Conservation (phyloP, 2,329 filamentous ascomycete genomes). For the Colletotrichum higginsianum region DNA sequence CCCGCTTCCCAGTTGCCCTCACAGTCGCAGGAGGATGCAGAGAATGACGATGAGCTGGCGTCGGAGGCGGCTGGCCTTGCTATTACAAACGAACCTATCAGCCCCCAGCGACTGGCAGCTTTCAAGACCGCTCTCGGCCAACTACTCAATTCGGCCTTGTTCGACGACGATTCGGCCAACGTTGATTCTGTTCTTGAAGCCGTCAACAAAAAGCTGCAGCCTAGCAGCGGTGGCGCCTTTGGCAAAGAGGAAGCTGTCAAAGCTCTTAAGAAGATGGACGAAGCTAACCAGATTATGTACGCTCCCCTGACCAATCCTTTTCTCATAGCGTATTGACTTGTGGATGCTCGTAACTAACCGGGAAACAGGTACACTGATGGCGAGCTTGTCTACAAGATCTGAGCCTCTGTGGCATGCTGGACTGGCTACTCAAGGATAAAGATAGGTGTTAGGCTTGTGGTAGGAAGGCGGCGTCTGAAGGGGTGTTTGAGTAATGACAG, state of each 20-base stretch:
- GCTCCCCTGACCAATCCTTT: constrained; percentile 53
- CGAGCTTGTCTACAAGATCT: constrained; percentile 80
- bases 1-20: constrained; percentile 79
- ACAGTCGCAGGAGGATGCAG: constrained; percentile 58
- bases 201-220: constrained; percentile 80
- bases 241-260: constrained; percentile 79
- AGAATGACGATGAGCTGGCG: constrained; percentile 63
- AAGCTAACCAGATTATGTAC: constrained; percentile 93
- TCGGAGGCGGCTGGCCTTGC: constrained; percentile 58
- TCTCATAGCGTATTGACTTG: background rate
- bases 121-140: constrained; percentile 89
- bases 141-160: constrained; percentile 85
- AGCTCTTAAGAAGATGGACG: constrained; percentile 85
- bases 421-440: background rate
- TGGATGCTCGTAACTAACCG: constrained; percentile 12
- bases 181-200: constrained; percentile 82
- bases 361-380: constrained; percentile 69
- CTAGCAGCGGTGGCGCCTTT: constrained; percentile 72
- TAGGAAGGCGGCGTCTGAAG: background rate
- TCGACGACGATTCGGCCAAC: constrained; percentile 86
- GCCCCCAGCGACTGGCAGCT: constrained; percentile 73
- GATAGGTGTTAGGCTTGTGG: constrained; percentile 20
- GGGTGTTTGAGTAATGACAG: background rate
- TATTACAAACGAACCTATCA: constrained; percentile 67
- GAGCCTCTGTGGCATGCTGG: constrained; percentile 42